Percentiles rank a stretch among this genome's conserved stretches.
phyloP scores from a whole-genome alignment of 2,329 filamentous ascomycete genomes.

The Diaporthe ilicicola region DNA sequence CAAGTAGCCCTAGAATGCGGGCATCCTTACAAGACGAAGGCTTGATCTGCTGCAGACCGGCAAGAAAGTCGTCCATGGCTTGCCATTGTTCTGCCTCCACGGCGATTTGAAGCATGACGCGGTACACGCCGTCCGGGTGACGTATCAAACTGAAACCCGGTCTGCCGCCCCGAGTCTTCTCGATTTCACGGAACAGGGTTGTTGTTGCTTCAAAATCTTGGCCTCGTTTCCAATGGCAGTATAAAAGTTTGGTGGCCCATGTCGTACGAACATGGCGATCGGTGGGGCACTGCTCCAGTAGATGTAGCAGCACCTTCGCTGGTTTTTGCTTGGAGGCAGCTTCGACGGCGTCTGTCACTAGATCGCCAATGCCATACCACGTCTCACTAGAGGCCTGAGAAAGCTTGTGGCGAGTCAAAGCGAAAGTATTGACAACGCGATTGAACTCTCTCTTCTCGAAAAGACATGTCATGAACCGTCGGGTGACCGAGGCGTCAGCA shows the following conservation, averaged over 20 bases:
- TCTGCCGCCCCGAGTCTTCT: conserved; percentile 9
- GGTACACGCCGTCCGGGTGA: conserved; percentile 45
- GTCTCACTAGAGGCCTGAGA: conserved; percentile 15
- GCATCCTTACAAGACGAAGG: conserved; percentile 42
- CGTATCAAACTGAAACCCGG: conserved; percentile 39
- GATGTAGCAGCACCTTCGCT: conserved; percentile 40
- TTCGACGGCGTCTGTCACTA: conserved; percentile 45
- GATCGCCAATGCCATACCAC: conserved; percentile 39
- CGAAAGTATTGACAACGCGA: conserved; percentile 43
- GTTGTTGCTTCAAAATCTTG: conserved; percentile 39
- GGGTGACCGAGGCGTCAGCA: conserved; percentile 37
- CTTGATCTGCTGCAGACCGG: conserved; percentile 38
- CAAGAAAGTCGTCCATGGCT: conserved; percentile 43
- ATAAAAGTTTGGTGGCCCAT: conserved; percentile 49
- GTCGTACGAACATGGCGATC: conserved; percentile 39
- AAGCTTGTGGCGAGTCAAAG: conserved; percentile 42
- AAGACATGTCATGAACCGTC: conserved; percentile 45
- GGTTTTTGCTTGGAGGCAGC: conserved; percentile 40
- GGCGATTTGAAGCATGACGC: conserved; percentile 51
- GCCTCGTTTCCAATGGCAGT: conserved; percentile 45
- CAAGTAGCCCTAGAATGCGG: conserved; percentile 47
- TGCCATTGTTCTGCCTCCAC: conserved; percentile 45
- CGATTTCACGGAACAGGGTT: conserved; percentile 40
- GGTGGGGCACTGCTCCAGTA: conserved; percentile 38
- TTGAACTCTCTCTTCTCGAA: conserved; percentile 42